Percentiles rank a stretch among this genome's conserved stretches.
These are phyloP conservation scores for Arabidopsis arenosa DNA, from an alignment of 345 rosid genomes.

Conservation along the genomic window DNA sequence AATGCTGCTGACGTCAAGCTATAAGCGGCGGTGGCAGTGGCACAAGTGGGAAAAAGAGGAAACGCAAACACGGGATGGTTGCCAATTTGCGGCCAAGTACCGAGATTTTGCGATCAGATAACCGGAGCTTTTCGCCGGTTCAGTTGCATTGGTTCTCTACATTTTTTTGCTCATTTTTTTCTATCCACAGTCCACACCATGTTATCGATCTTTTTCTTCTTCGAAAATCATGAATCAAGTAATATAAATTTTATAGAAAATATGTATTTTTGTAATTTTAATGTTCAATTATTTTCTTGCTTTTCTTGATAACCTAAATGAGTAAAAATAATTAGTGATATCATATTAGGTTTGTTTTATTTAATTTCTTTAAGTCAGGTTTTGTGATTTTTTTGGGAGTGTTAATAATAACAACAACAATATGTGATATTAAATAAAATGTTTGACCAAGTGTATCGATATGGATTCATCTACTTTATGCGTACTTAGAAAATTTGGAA, in stretches of 20 bases:
- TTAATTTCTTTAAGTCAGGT: too few species aligned
- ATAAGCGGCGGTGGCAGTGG: conserved; percentile 76
- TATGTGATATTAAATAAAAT: too few species aligned
- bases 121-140: conserved; percentile 70
- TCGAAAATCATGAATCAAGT: conserved; percentile 45
- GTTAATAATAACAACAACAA: too few species aligned
- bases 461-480: too few species aligned
- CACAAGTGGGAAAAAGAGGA: conserved; percentile 77
- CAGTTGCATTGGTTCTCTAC: conserved; percentile 55
- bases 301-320: too few species aligned
- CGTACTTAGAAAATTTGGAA: too few species aligned
- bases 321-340: too few species aligned
- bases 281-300: not conserved
- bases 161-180: conserved; percentile 51
- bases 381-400: too few species aligned
- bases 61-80: conserved; percentile 80
- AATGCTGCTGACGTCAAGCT: conserved; percentile 63
- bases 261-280: not conserved
- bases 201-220: conserved; percentile 61
- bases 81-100: conserved; percentile 74
- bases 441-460: too few species aligned
- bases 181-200: conserved; percentile 45
- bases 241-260: not conserved
- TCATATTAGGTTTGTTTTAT: too few species aligned
- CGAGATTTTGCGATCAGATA: conserved; percentile 67